Evolutionary conservation across 2,329 filamentous ascomycete genomes (phyloP).

Genomic region (Epichloe bromicola): DNA sequence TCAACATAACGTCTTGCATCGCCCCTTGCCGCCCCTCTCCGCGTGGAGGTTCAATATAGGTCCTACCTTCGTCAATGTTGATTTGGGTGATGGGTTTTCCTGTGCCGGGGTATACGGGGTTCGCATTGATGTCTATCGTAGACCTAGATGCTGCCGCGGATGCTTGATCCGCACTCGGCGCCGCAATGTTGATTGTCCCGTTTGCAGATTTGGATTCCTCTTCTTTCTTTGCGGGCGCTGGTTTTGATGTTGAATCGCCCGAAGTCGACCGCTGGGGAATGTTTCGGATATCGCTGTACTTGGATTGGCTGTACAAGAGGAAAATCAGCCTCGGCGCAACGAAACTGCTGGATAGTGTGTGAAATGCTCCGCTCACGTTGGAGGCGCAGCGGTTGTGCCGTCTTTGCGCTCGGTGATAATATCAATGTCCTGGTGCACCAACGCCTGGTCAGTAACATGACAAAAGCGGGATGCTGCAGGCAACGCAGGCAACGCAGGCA

Average conservation of each 20-base stretch:
- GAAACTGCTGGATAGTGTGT: neutral
- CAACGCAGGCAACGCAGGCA: neutral
- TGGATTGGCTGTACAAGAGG: conserved; percentile 34
- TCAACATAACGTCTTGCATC: neutral
- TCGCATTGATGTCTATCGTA: conserved; percentile 71
- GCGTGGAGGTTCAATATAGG: neutral
- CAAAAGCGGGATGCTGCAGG: neutral
- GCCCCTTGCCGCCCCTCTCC: neutral
- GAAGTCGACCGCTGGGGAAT: conserved; percentile 47
- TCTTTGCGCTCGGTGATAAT: conserved; percentile 57
- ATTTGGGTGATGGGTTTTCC: conserved; percentile 73
- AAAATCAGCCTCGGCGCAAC: neutral
- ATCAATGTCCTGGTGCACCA: conserved; percentile 42
- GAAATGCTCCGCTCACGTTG: conserved; percentile 34
- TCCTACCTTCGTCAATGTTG: conserved; percentile 54
- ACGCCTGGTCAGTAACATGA: neutral
- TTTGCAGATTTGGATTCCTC: conserved; percentile 20
- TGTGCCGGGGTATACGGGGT: conserved; percentile 63
- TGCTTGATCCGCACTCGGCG: conserved; percentile 38
- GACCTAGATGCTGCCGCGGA: conserved; percentile 62
- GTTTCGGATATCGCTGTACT: conserved; percentile 53
- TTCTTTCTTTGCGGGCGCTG: conserved; percentile 34
- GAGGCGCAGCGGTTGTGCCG: conserved; percentile 44
- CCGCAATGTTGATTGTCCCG: conserved; percentile 17
- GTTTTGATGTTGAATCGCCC: conserved; percentile 35